Base-by-base conservation (phyloP, 345 rosid genomes). In the Pistacia atlantica region DNA sequence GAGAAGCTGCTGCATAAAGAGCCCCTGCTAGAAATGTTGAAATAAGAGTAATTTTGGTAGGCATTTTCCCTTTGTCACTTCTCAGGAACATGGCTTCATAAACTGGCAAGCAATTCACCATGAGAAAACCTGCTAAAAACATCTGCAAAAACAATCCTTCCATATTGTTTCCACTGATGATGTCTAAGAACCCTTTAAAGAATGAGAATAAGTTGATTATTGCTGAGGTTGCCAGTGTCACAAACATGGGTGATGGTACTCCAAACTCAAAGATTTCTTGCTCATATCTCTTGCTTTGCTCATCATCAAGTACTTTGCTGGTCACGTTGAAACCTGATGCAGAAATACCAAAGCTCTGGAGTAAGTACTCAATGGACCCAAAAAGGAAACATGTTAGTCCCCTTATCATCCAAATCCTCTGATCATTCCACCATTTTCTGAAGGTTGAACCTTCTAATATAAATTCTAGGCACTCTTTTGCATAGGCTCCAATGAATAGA, bases 391-490 rank as follows among this genome's bases (percentile, higher is more conserved):
- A 71, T 25, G 95, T 70, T 1, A 85, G 8, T 8, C 94, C 90
- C 62, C 81, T 87, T 42, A 95, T 74, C 67, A 75, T 31, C 89
- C 89, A 92, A 59, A 89, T 86, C 62, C 96, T 85, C 72, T 87
- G 97, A 75, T 86, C 91, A 66, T 84, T 91, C 94, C 94, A 90
- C 98, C 98, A 95, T 72, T 70, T 86, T 22, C 58, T 60, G 73
- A 86, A 60, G 35, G 87, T 87, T 13, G 88, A 89, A 8, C 86
- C 83, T 37, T 67, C 86, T 13, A 84, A n/a, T 35, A 82, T 6
- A 70, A 87, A 86, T 2, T 89, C 93, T 0, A 79, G 3, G 11
- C 82, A 42, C 63, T 86, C 92, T 79, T 87, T 90, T 33, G 31
- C 82, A 46, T 95, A 90, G 14, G 93, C 85, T n/a, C 95, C 97